These are phyloP conservation scores for Orychophragmus violaceus DNA, from an alignment of 345 rosid genomes.

Conservation along the genomic window DNA sequence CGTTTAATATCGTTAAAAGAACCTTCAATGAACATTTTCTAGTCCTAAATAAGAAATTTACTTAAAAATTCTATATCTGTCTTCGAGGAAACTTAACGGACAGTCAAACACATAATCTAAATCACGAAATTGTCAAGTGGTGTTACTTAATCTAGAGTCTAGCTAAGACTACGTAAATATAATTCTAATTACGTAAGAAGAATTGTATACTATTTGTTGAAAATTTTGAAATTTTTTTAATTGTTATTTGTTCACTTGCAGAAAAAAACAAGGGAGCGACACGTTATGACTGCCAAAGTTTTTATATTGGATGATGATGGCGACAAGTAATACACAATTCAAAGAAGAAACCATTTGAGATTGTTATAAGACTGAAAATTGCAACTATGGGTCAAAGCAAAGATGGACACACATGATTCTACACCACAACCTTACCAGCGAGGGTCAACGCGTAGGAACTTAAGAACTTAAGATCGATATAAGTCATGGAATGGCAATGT, in stretches of 20 bases:
- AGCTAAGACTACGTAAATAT: not conserved
- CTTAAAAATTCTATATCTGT: not conserved
- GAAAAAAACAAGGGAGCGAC: not conserved
- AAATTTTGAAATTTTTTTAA: not conserved
- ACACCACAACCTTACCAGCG: conserved; percentile 6
- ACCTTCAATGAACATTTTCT: not conserved
- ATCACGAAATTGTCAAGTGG: not conserved
- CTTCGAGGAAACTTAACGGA: not conserved
- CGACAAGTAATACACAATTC: not conserved
- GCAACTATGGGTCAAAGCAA: not conserved
- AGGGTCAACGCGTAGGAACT: conserved; percentile 12
- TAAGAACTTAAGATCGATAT: not conserved
- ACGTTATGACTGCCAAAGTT: conserved; percentile 12
- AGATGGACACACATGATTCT: not conserved
- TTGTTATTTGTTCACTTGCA: conserved; percentile 1
- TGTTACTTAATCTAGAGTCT: not conserved
- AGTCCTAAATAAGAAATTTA: not conserved
- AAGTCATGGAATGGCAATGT: not conserved
- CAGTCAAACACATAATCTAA: not conserved
- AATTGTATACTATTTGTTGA: not conserved
- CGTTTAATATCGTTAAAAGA: not conserved
- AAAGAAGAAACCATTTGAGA: conserved; percentile 9
- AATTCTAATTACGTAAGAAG: not conserved
- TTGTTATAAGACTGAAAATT: not conserved
- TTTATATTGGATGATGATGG: not conserved